Conservation (phyloP, 1,139 yeast genomes). For the Sugiyamaella novakii region DNA sequence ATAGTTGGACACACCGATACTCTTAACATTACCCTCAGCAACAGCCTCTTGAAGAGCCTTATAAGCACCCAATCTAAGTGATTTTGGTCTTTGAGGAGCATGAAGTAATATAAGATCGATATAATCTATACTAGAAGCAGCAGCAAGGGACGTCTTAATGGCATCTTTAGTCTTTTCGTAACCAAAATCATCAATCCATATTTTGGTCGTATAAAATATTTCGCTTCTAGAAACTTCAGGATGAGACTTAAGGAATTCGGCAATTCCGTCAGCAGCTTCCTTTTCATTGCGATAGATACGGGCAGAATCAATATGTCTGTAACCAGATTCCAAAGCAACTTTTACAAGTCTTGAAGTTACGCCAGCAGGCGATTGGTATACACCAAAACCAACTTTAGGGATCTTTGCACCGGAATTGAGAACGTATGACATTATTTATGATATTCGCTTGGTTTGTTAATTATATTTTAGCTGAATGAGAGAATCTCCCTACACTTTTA, state of each 20-base stretch:
- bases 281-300: constrained; percentile 56
- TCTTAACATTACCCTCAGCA: constrained; percentile 40
- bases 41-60: constrained; percentile 27
- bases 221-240: constrained; percentile 52
- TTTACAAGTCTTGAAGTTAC: constrained; percentile 49
- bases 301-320: constrained; percentile 63
- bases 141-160: constrained; percentile 60
- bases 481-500: too few relatives aligned
- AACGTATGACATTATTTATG: constrained; percentile 14
- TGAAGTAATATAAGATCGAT: constrained; percentile 81
- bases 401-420: constrained; percentile 45
- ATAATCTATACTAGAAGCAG: constrained; percentile 66
- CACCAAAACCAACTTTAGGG: constrained; percentile 63
- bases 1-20: constrained; percentile 83
- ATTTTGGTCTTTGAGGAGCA: constrained; percentile 63
- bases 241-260: constrained; percentile 55
- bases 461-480: too few relatives aligned
- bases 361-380: constrained; percentile 50
- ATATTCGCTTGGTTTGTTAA: too few relatives aligned
- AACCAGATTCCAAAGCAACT: constrained; percentile 51
- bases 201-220: constrained; percentile 59
- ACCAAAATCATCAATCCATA: constrained; percentile 51
- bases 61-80: constrained; percentile 26
- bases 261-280: constrained; percentile 59
- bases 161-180: constrained; percentile 60